Percentiles rank a stretch among this genome's conserved stretches.
These are phyloP conservation scores for Trichoderma sp. DNA, from an alignment of 2,329 filamentous ascomycete species.

Conservation along the genomic window DNA sequence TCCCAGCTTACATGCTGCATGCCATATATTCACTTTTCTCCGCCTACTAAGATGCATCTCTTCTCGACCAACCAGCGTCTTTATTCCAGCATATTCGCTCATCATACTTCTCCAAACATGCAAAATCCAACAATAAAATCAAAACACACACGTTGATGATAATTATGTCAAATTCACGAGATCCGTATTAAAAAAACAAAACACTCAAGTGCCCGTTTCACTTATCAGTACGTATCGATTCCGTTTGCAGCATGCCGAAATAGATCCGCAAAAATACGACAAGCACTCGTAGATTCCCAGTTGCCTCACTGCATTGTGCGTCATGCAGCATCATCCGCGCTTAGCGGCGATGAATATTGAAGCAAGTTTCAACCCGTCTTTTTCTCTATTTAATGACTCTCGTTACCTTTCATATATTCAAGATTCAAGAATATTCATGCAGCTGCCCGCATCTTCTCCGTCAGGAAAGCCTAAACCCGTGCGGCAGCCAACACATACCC, in stretches of 20 bases:
- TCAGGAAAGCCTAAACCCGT: neutral
- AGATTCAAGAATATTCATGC: neutral
- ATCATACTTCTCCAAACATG: neutral
- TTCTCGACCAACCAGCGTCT: neutral
- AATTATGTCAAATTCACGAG: neutral
- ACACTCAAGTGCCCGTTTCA: neutral
- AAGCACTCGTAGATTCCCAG: neutral
- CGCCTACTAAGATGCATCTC: neutral
- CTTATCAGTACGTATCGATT: neutral
- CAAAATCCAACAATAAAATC: neutral
- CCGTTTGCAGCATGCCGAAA: neutral
- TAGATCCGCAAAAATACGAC: neutral
- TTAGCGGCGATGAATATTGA: neutral
- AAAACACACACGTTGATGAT: neutral
- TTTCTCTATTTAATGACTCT: neutral
- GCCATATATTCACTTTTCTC: neutral
- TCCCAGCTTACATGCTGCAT: neutral
- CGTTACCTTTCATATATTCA: neutral
- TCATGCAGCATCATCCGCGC: constrained; percentile 19
- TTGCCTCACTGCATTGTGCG: neutral
- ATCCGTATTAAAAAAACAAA: neutral
- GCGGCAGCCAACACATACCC: neutral
- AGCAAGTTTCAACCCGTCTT: neutral
- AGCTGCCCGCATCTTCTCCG: neutral
- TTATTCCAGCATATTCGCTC: neutral